Conservation (phyloP, 305 asterid species). For the Ilex paraguariensis region DNA sequence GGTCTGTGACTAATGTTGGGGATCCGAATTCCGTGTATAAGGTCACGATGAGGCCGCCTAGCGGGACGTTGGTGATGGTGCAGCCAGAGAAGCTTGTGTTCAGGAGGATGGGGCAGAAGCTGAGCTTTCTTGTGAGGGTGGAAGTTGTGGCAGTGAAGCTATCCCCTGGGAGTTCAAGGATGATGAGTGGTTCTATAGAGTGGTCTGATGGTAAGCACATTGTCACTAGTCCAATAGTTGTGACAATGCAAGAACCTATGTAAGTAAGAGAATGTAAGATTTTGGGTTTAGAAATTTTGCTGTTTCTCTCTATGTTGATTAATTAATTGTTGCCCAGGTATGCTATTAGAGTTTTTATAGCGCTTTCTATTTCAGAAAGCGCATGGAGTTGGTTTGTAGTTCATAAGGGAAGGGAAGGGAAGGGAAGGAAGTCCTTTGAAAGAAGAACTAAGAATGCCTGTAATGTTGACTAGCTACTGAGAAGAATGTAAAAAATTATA, state of each 20-base stretch:
- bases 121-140: constrained; percentile 72
- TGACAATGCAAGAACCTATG: constrained; percentile 81
- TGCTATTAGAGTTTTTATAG: not conserved
- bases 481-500: no score
- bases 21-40: constrained; percentile 44
- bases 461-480: not conserved
- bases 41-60: constrained; percentile 42
- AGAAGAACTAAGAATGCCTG: constrained; percentile 8
- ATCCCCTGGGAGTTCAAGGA: constrained; percentile 57
- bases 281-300: not conserved
- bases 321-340: not conserved
- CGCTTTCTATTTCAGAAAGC: constrained; percentile 9
- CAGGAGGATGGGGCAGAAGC: constrained; percentile 77
- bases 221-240: constrained; percentile 62
- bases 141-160: constrained; percentile 48
- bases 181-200: constrained; percentile 64
- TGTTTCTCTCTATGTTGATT: not conserved
- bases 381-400: not conserved
- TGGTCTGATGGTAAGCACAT: constrained; percentile 83
- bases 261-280: not conserved
- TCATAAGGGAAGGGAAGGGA: no score
- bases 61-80: constrained; percentile 54
- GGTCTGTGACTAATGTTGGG: constrained; percentile 78
- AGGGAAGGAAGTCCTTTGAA: not conserved
- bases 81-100: constrained; percentile 59